Base-by-base conservation (phyloP, 2,329 filamentous ascomycete genomes). In the Chalaropsis ovoidea region DNA sequence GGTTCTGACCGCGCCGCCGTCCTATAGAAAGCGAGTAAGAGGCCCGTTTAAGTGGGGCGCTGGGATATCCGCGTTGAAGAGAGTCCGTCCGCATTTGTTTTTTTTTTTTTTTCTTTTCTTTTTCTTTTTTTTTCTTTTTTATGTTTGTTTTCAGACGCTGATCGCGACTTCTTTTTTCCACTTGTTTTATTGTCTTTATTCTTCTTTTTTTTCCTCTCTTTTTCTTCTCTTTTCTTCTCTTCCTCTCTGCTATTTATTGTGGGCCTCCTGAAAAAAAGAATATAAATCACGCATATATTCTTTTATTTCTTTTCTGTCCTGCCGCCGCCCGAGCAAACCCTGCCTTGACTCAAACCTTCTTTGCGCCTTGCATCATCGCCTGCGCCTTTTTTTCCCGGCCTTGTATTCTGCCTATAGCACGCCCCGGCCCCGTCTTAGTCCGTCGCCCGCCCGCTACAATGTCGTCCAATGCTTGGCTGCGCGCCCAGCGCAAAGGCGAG, bases 401-500 rank as follows among this genome's bases (percentile, higher is more conserved):
- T 61, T 63, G 54, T 68, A 68, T 66, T 19, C 24, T 11, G 5
- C 17, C 5, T 17, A 17, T 8, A 24, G 52, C 13, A 15, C 15
- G 27, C 24, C 22, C 52, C 52, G 52, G 17, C 27, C 27, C 13
- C 42, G 13, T n/a, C 42, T 43, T 43, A n/a, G 17, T 13, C 17
- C 11, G 42, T 43, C 15, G 22, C 17, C 11, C 22, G 35, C 39
- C 58, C 43, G 19, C 24, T 61, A 45, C 41, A 56, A 89, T 89
- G 86, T 84, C 85, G 68, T 77, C 77, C 71, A 84, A 87, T 73
- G 83, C 85, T 71, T 95, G 88, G 84, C 81, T 96, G 74, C 83
- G 86, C 75, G 82, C 82, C 75, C 88, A 94, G 81, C 87, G 88
- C 79, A 95, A 95, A 81, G 81, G 80, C 71, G 89, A 93, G 69